A percentile compares a stretch with the other conserved stretches of the same genome.
Conservation (phyloP, 441 rosid genomes). For the Sinapis alba region DNA sequence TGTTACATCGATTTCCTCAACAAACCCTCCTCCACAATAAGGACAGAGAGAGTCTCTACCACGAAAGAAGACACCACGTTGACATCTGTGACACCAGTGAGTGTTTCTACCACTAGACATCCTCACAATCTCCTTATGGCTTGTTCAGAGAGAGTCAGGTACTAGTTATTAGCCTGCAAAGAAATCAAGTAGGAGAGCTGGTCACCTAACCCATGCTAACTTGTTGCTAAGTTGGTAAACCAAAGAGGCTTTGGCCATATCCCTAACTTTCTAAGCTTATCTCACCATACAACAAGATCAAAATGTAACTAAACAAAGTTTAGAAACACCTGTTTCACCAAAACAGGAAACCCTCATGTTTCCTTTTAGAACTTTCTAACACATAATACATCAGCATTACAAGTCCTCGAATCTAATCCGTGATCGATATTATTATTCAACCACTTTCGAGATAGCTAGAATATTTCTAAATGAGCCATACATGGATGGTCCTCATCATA, state of each 20-base stretch:
- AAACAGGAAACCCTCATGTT: not conserved
- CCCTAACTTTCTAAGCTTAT: not conserved
- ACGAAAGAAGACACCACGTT: slow-evolving; percentile 61
- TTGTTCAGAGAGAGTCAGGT: slow-evolving; percentile 20
- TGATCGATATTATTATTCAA: not conserved
- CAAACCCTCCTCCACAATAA: slow-evolving; percentile 76
- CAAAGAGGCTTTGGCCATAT: slow-evolving; percentile 26
- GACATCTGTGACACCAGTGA: slow-evolving; percentile 92
- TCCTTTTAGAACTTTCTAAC: not conserved
- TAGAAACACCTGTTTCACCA: slow-evolving; percentile 16
- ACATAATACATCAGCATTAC: not conserved
- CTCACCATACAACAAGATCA: not conserved
- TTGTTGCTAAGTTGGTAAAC: slow-evolving; percentile 37
- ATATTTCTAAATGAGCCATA: not conserved
- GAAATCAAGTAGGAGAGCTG: slow-evolving; percentile 32
- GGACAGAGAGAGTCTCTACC: slow-evolving; percentile 64
- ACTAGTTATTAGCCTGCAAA: slow-evolving; percentile 30
- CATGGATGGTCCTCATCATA: not conserved
- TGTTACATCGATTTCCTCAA: slow-evolving; percentile 71
- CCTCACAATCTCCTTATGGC: slow-evolving; percentile 34
- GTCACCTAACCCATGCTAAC: slow-evolving; percentile 34
- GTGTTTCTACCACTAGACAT: slow-evolving; percentile 87
- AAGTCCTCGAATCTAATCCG: not conserved
- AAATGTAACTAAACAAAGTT: slow-evolving; percentile 2
- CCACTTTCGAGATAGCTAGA: not conserved